Conservation (phyloP, 163 green algal species). For the Volvox carteri region DNA sequence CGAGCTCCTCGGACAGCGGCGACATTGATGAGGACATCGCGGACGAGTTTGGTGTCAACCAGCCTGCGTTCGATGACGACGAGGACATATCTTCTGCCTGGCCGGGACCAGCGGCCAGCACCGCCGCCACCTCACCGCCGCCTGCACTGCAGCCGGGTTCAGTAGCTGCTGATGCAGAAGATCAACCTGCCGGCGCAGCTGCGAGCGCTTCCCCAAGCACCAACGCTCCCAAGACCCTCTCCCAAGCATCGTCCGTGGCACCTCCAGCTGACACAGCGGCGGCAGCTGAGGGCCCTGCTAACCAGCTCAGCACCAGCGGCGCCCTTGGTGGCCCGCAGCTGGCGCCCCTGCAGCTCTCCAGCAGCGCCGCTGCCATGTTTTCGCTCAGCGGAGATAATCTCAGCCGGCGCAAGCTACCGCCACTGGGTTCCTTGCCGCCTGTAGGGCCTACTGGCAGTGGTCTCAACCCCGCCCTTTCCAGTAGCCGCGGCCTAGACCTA, state of each 20-base stretch:
- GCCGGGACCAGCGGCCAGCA: not conserved
- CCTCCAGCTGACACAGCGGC: not conserved
- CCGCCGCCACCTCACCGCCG: not conserved
- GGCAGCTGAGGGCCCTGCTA: not conserved
- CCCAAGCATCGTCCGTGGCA: too few relatives aligned
- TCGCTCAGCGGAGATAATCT: constrained; percentile 14
- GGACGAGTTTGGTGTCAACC: constrained; percentile 31
- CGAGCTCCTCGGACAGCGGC: constrained; percentile 21
- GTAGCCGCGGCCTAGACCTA: constrained; percentile 23
- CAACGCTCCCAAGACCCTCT: too few relatives aligned
- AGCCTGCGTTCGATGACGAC: constrained; percentile 42
- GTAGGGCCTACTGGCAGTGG: not conserved
- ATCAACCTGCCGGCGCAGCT: not conserved
- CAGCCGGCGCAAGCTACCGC: constrained; percentile 20
- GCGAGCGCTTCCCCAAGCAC: too few relatives aligned
- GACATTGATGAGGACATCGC: constrained; percentile 51
- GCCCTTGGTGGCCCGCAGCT: constrained; percentile 1
- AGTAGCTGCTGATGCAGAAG: not conserved
- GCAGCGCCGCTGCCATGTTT: constrained; percentile 23
- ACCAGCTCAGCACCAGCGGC: constrained; percentile 41
- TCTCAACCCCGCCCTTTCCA: not conserved
- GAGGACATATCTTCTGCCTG: not conserved
- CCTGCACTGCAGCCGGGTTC: not conserved
- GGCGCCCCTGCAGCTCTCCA: constrained; percentile 32
- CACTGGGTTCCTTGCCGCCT: constrained; percentile 12